These are phyloP conservation scores for Platanus orientalis DNA, from an alignment of 164 flowering plant genomes.

Conservation along the genomic window DNA sequence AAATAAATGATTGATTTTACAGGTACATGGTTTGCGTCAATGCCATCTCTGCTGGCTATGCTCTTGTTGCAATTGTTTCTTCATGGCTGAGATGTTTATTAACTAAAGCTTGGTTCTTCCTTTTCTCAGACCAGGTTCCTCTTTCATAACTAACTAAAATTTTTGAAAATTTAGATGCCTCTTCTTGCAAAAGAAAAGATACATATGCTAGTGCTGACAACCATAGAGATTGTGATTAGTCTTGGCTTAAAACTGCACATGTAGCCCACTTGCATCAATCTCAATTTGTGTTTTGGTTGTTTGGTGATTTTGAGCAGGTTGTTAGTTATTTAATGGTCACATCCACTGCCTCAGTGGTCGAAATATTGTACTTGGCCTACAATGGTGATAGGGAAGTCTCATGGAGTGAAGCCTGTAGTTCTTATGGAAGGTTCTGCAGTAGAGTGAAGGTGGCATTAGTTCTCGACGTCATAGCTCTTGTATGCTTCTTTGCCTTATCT, in stretches of 20 bases:
- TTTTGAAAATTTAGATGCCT: not conserved
- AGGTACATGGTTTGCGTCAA: slow-evolving; percentile 77
- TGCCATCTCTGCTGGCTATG: slow-evolving; percentile 62
- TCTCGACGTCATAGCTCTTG: slow-evolving; percentile 52
- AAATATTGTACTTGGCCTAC: slow-evolving; percentile 55
- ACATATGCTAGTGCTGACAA: too few relatives aligned
- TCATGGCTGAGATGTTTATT: slow-evolving; percentile 52
- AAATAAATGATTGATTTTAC: slow-evolving; percentile 5
- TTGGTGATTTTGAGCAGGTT: slow-evolving; percentile 37
- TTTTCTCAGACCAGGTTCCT: slow-evolving; percentile 83
- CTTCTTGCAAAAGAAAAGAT: too few relatives aligned
- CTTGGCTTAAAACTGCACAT: too few relatives aligned
- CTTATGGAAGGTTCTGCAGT: slow-evolving; percentile 68
- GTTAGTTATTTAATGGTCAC: slow-evolving; percentile 73
- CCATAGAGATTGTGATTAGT: too few relatives aligned
- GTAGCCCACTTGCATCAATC: too few relatives aligned
- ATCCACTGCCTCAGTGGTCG: slow-evolving; percentile 58
- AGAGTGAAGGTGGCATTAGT: slow-evolving; percentile 46
- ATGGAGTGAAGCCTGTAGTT: slow-evolving; percentile 86
- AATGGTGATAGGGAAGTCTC: slow-evolving; percentile 64
- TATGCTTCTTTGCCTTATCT: slow-evolving; percentile 42
- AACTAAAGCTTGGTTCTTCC: slow-evolving; percentile 81
- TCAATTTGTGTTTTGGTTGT: not conserved
- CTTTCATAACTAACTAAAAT: not conserved
- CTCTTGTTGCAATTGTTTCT: slow-evolving; percentile 44